Percentiles rank a stretch among this genome's conserved stretches.
Evolutionary conservation across 2,329 filamentous ascomycete genomes (phyloP).

Genomic region (Clonostachys rhizophaga): DNA sequence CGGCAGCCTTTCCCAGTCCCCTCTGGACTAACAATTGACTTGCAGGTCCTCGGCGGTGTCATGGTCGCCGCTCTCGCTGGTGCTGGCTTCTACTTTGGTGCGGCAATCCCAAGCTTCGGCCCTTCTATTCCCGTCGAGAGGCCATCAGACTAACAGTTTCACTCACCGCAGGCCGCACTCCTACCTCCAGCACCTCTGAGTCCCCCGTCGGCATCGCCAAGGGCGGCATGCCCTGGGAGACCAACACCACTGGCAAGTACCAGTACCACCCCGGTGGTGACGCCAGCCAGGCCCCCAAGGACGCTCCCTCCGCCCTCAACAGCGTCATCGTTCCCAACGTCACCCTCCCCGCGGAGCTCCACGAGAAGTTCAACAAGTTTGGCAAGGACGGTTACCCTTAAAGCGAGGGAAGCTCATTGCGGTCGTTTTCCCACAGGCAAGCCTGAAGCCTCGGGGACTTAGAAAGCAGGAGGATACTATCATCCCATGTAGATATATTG

Average conservation of each 20-base stretch:
- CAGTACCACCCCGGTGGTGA: slow-evolving; percentile 86
- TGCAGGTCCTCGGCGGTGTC: slow-evolving; percentile 81
- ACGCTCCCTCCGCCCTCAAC: slow-evolving; percentile 94
- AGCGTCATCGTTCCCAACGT: slow-evolving; percentile 92
- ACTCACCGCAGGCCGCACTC: slow-evolving; percentile 61
- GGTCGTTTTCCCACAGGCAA: no score
- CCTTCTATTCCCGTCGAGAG: neutral
- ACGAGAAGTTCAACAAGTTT: slow-evolving; percentile 99
- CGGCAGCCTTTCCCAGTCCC: slow-evolving; percentile 6
- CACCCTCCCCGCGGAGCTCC: slow-evolving; percentile 84
- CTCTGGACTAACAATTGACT: neutral
- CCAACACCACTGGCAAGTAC: slow-evolving; percentile 60
- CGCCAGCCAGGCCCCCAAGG: slow-evolving; percentile 66
- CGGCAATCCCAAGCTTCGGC: slow-evolving; percentile 9
- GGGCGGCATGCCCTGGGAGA: slow-evolving; percentile 89
- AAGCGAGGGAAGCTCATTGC: slow-evolving; percentile 13
- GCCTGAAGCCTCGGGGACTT: no score
- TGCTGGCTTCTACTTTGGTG: slow-evolving; percentile 87
- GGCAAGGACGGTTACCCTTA: slow-evolving; percentile 89
- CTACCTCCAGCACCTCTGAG: slow-evolving; percentile 82
- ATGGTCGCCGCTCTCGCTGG: slow-evolving; percentile 86
- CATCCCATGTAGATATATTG: slow-evolving; percentile 2
- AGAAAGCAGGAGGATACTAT: no score
- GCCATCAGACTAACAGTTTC: neutral
- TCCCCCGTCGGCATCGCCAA: slow-evolving; percentile 67